A percentile compares a stretch with the other conserved stretches of the same genome.
Evolutionary conservation across 192 early-diverging fungal species (phyloP).

Genomic region (Coemansia sp.): DNA sequence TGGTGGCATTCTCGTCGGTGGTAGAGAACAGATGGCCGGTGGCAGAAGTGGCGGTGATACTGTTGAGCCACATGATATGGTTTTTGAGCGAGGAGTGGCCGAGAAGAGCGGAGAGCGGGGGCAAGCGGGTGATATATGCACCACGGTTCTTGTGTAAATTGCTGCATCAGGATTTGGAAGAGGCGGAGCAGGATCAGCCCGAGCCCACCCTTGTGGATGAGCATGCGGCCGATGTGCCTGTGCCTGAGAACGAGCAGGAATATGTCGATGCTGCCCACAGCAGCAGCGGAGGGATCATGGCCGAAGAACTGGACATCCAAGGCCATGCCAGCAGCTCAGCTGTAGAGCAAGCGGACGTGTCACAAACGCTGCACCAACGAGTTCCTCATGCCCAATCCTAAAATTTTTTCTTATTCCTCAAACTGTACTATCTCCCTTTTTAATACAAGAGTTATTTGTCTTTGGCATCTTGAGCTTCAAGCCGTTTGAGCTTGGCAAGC

Average conservation of each 20-base stretch:
- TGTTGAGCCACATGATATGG: conserved; percentile 91
- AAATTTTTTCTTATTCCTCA: no score
- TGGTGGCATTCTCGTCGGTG: conserved; percentile 84
- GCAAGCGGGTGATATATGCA: conserved; percentile 16
- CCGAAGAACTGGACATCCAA: background rate
- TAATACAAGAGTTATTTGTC: no score
- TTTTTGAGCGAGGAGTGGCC: conserved; percentile 96
- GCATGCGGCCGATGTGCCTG: no score
- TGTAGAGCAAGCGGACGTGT: background rate
- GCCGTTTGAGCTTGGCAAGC: conserved; percentile 29
- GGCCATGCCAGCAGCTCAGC: conserved; percentile 9
- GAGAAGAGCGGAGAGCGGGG: conserved; percentile 57
- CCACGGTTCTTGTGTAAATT: conserved; percentile 30
- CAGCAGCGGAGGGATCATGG: background rate
- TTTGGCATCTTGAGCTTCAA: conserved; percentile 21
- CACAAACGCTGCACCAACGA: conserved; percentile 10
- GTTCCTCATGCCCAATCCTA: background rate
- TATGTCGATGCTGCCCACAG: no score
- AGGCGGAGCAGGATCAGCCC: background rate
- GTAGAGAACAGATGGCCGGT: conserved; percentile 67
- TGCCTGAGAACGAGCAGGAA: no score
- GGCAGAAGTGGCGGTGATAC: conserved; percentile 79
- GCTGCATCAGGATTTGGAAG: conserved; percentile 27
- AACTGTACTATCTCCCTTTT: no score
- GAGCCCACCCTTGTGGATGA: background rate